These are phyloP conservation scores for Colletotrichum sp. DNA, from an alignment of 2,329 filamentous ascomycete species.

Conservation along the genomic window DNA sequence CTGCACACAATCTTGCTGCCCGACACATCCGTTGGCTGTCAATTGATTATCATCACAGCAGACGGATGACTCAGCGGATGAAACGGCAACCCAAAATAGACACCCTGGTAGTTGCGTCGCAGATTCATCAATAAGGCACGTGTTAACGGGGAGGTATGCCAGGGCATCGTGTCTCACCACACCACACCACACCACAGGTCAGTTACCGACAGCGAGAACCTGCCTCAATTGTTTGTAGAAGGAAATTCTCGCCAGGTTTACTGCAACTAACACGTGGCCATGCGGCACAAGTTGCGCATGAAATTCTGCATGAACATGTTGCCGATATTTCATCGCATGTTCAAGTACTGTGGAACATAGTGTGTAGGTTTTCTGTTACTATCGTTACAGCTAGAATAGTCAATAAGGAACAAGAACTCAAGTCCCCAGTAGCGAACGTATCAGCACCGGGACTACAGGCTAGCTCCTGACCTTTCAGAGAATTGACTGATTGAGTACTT, in stretches of 20 bases:
- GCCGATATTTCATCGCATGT: background rate
- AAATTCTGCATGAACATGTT: background rate
- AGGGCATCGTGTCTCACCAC: background rate
- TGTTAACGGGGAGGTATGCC: background rate
- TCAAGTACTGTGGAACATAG: fast-evolving
- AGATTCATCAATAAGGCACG: background rate
- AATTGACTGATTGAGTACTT: background rate
- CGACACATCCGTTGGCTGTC: background rate
- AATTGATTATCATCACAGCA: background rate
- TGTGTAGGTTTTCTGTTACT: background rate
- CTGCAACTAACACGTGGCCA: fast-evolving
- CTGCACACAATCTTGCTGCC: background rate
- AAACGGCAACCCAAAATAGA: background rate
- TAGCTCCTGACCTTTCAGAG: background rate
- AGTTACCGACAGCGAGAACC: background rate
- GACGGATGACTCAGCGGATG: background rate
- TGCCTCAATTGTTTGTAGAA: background rate
- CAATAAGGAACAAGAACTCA: fast-evolving
- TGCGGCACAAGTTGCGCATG: background rate
- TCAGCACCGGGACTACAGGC: background rate
- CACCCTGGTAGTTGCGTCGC: background rate
- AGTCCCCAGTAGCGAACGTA: background rate
- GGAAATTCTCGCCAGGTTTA: background rate
- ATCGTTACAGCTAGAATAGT: background rate
- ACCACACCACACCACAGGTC: background rate